These are phyloP conservation scores for Dipteronia sinensis DNA, from an alignment of 345 rosid species.

Conservation along the genomic window DNA sequence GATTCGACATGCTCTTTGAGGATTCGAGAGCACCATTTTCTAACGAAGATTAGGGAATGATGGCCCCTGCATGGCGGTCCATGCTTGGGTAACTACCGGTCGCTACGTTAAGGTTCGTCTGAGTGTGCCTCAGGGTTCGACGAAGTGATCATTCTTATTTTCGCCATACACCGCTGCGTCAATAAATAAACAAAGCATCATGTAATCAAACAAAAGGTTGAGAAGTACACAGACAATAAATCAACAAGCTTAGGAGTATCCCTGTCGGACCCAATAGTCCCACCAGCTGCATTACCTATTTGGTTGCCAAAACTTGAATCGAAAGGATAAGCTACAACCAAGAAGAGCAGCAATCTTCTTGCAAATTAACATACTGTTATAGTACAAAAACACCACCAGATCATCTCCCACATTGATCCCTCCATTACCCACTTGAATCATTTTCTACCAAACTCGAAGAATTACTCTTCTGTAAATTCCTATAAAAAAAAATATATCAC, in stretches of 20 bases:
- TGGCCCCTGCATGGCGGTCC: too few species aligned
- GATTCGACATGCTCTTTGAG: too few species aligned
- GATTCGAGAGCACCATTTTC: too few species aligned
- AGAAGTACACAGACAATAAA: constrained; percentile 53
- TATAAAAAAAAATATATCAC: neutral
- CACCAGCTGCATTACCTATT: constrained; percentile 25
- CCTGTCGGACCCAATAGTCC: constrained; percentile 51
- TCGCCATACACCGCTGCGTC: too few species aligned
- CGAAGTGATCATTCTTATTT: too few species aligned
- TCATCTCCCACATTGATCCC: constrained; percentile 67
- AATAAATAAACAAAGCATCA: neutral
- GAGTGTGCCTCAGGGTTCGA: too few species aligned
- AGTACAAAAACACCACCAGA: constrained; percentile 64
- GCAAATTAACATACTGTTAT: constrained; percentile 85
- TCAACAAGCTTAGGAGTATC: constrained; percentile 89
- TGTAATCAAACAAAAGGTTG: neutral
- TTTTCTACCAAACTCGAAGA: constrained; percentile 18
- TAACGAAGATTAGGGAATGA: too few species aligned
- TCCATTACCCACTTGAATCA: constrained; percentile 44
- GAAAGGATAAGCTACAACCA: constrained; percentile 73
- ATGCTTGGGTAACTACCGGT: too few species aligned
- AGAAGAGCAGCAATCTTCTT: constrained; percentile 79
- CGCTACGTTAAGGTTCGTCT: too few species aligned
- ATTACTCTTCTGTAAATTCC: too few species aligned
- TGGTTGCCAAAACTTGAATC: constrained; percentile 63